These are phyloP conservation scores for Pisolithus marmoratus DNA, from an alignment of 768 basidiomycete species.

Conservation along the genomic window DNA sequence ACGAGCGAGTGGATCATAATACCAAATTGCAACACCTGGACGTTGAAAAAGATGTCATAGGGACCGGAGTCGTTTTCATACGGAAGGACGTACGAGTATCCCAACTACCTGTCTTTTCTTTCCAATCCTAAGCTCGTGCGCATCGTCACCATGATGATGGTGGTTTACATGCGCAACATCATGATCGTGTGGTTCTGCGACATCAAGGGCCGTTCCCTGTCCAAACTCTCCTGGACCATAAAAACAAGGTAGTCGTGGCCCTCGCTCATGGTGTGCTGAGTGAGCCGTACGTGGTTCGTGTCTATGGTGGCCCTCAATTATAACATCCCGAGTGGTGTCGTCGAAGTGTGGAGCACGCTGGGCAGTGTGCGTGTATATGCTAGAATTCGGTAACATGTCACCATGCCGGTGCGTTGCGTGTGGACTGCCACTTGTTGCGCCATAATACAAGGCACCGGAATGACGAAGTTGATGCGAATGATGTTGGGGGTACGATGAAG, in stretches of 20 bases:
- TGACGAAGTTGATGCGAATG: background rate
- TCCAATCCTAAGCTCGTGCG: slow-evolving; percentile 33
- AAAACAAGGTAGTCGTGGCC: slow-evolving; percentile 13
- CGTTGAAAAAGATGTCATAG: background rate
- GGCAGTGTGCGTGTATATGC: background rate
- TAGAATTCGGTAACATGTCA: too few relatives aligned
- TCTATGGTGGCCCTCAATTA: slow-evolving; percentile 33
- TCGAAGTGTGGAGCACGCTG: background rate
- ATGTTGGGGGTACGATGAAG: background rate
- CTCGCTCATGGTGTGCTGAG: slow-evolving; percentile 24
- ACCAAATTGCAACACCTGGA: slow-evolving; percentile 71
- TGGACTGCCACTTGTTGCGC: background rate
- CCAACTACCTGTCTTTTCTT: slow-evolving; percentile 66
- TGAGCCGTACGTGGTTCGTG: slow-evolving; percentile 26
- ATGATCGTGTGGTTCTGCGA: slow-evolving; percentile 1
- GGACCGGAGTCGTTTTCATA: too few relatives aligned
- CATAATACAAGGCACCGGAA: background rate
- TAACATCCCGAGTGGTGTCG: background rate
- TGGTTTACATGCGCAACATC: background rate
- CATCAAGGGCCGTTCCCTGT: background rate
- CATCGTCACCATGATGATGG: slow-evolving; percentile 7
- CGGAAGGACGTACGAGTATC: slow-evolving; percentile 46
- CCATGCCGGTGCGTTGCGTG: background rate
- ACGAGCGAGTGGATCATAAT: slow-evolving; percentile 84
- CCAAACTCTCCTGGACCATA: slow-evolving; percentile 14